Percentiles rank a stretch among this genome's conserved stretches.
These are phyloP conservation scores for Chrysoporthe deuterocubensis DNA, from an alignment of 2,329 filamentous ascomycete genomes.

Conservation along the genomic window DNA sequence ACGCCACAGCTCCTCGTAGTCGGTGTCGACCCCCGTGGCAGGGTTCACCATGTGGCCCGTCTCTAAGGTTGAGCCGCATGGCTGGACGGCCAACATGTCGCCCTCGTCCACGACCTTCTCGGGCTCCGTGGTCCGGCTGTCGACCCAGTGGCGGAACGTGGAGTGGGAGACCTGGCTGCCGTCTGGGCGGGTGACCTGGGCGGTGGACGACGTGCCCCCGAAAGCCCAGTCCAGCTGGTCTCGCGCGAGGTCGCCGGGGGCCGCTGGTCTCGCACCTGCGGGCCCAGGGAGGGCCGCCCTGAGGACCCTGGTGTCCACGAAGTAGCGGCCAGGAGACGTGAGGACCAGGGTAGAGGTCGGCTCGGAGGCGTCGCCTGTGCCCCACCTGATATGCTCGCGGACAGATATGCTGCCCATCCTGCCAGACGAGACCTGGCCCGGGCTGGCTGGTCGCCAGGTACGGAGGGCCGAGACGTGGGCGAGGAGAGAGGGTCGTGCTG, in stretches of 20 bases:
- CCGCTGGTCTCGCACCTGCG: background rate
- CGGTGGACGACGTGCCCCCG: constrained; percentile 56
- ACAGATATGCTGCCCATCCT: constrained; percentile 57
- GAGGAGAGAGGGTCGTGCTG: no score
- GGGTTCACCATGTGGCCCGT: constrained; percentile 65
- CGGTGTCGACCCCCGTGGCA: constrained; percentile 50
- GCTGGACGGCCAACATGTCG: constrained; percentile 51
- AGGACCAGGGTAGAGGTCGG: constrained; percentile 68
- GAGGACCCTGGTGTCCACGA: constrained; percentile 65
- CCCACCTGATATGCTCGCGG: constrained; percentile 63
- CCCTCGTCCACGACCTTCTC: constrained; percentile 56
- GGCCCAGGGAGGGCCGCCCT: constrained; percentile 6
- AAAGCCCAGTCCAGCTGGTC: constrained; percentile 67
- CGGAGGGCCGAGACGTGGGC: no score
- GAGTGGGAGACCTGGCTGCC: constrained; percentile 40
- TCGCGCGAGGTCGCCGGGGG: constrained; percentile 5
- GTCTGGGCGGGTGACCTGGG: constrained; percentile 34
- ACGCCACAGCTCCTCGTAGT: constrained; percentile 72
- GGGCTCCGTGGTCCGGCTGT: constrained; percentile 50
- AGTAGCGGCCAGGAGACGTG: constrained; percentile 59
- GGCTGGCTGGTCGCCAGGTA: no score
- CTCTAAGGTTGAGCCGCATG: constrained; percentile 54
- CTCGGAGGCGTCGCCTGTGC: constrained; percentile 55
- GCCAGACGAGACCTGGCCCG: background rate
- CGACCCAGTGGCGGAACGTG: constrained; percentile 63